Conservation (phyloP, 164 flowering plant species). For the Magnolia sinica region DNA sequence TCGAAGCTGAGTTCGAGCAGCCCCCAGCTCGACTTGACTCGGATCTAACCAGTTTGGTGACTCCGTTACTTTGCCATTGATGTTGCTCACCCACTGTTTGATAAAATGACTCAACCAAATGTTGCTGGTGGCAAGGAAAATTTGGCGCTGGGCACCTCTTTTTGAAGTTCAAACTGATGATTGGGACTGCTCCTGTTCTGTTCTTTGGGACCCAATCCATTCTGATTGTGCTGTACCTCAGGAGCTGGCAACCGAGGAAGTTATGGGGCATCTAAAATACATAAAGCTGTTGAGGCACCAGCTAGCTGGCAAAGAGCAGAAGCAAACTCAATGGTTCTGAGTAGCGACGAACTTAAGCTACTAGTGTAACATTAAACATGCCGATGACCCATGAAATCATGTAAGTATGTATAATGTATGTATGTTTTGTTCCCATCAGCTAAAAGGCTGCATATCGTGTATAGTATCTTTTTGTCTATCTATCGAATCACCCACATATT, state of each 20-base stretch:
- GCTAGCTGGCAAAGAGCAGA: neutral
- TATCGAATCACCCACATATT: neutral
- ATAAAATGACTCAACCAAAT: too few relatives aligned
- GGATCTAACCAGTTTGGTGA: too few relatives aligned
- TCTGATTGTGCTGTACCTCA: slow-evolving; percentile 96
- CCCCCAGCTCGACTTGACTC: too few relatives aligned
- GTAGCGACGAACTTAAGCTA: neutral
- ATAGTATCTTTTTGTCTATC: neutral
- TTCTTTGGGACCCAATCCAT: slow-evolving; percentile 82
- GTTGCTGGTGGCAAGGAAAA: too few relatives aligned
- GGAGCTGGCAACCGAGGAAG: slow-evolving; percentile 22
- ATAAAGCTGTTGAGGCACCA: slow-evolving; percentile 32
- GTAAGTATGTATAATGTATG: slow-evolving; percentile 3
- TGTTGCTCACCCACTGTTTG: too few relatives aligned
- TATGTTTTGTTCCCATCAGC: neutral
- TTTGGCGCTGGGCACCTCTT: slow-evolving; percentile 63
- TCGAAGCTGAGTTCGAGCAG: too few relatives aligned
- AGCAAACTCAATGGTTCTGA: slow-evolving; percentile 17
- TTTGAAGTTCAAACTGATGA: slow-evolving; percentile 83
- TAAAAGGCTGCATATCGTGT: neutral
- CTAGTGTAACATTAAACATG: slow-evolving; percentile 12
- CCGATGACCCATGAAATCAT: slow-evolving; percentile 2
- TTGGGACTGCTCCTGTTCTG: slow-evolving; percentile 76
- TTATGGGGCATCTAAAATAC: too few relatives aligned
- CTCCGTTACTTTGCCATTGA: too few relatives aligned